Percentiles rank a stretch among this genome's conserved stretches.
phyloP scores from a whole-genome alignment of 495 filamentous ascomycete species.

The Neurospora sp. region DNA sequence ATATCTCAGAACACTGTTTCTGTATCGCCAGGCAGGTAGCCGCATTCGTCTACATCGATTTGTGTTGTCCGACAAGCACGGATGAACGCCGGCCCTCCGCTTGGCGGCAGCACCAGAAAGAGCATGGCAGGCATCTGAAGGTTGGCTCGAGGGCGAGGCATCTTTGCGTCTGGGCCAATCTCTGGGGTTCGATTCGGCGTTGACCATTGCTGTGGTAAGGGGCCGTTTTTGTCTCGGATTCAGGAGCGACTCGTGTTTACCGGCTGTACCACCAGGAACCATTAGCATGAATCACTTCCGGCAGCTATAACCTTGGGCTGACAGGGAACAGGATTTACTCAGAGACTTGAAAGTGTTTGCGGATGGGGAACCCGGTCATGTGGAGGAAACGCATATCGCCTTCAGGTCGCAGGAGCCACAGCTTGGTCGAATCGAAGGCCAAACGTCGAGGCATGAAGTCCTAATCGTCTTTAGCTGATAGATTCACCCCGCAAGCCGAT shows the following conservation, averaged over 20 bases:
- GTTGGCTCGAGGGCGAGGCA: background rate
- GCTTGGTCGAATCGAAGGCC: background rate
- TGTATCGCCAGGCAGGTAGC: background rate
- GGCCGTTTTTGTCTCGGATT: background rate
- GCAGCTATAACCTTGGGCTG: background rate
- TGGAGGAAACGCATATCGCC: background rate
- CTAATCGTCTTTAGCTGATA: background rate
- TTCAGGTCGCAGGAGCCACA: background rate
- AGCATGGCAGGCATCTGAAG: background rate
- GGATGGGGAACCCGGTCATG: background rate
- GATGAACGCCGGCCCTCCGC: background rate
- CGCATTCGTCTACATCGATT: background rate
- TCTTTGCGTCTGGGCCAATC: background rate
- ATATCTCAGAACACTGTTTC: background rate
- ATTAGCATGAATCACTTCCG: background rate
- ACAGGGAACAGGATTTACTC: background rate
- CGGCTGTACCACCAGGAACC: background rate
- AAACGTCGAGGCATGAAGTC: background rate
- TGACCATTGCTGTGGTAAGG: background rate
- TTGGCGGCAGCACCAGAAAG: background rate
- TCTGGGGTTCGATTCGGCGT: background rate
- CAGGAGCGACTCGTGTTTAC: background rate
- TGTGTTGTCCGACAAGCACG: background rate
- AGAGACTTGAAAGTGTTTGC: background rate
- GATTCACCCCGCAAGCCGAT: background rate